Base-by-base conservation (phyloP, 176 grass and related monocot genomes). In the Panicum miliaceum region DNA sequence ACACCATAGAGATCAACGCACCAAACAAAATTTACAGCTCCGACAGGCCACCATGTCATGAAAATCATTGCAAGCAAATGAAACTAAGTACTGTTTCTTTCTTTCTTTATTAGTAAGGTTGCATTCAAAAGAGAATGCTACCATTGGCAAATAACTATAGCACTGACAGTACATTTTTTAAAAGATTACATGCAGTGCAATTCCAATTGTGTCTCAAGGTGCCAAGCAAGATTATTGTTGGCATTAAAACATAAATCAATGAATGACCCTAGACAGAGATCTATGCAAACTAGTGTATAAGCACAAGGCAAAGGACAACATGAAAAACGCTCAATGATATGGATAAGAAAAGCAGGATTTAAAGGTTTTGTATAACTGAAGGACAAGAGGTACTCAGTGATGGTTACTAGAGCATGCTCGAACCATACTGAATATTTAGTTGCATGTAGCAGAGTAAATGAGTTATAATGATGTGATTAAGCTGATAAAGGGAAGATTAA, bases 311-410 rank as follows among this genome's bases (percentile, higher is more conserved):
- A 35, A 64, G 12, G 16, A 35, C 3, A 62, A 10, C 15, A 63
- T 18, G 57, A 23, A 29, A 16, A 15, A 73, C 10, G 32, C 47
- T 22, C 23, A 41, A 53, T 40, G 20, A 15, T 20, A 27, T 38
- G 16, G 41, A 84, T 66, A 76, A 76, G 7, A 42, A 42, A 66
- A 67, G 47, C 25, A 76, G 15, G 72, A 56, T 42, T 81, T 27
- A 41, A 81, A 81, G 32, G 47, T 20, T 81, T 12, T 1, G 2
- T 18, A 80, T 23, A 59, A 6, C 41, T 76, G 12, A 78, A 34
- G 51, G 25, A 71, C 32, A 71, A 71, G 36, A 7, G 8, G 67
- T 45, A 60, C 25, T 34, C 26, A 12, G 6, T 25, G 14, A 43
- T 59, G 50, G 1, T 20, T 29, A 71, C 14, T 32, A 43, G 65